Base-by-base conservation (phyloP, 305 asterid genomes). In the Rubia occidens region DNA sequence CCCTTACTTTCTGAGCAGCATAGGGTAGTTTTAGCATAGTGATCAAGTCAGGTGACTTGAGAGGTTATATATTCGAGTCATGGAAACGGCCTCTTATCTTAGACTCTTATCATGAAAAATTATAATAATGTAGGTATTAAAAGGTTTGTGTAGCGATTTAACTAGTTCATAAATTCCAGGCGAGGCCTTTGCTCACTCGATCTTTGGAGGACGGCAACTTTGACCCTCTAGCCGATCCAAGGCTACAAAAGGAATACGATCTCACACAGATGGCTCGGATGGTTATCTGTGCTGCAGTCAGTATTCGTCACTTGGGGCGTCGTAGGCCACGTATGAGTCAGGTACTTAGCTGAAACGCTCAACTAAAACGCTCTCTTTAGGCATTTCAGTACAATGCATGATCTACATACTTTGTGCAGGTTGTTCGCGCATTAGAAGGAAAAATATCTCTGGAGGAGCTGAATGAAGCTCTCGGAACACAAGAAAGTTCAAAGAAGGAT, bases 251-350 rank as follows among this genome's bases (percentile, higher is more conserved):
- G 20, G 80, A 87, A 70, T 87, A 83, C 29, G 89, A 88, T 71
- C 21, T 77, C 9, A 37, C 74, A 44, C 89, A 86, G 84, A 88
- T 91, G 91, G 72, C 86, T 70, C 85, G 91, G 60, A 82, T 90
- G 95, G 92, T 88, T 64, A 86, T 89, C 26, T 88, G 95, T 70
- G 96, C 96, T 81, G 88, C 93, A 71, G 96, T 80, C 66, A 88
- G 91, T 44, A 89, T 91, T 35, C 93, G 89, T 11, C 96, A 88
- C 76, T 84, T 88, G 83, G 92, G 96, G 73, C 86, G 97, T 32
- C 83, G 85, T 39, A 81, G 97, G 85, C 97, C 96, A 63, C 84
- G 79, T 45, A 91, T 91, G 87, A 79, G 83, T 78, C 93, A 81
- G 96, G 97, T 91, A 79, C 14, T 29, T 18, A n/a, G n/a, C n/a